Evolutionary conservation across 805 yeast species (phyloP).

Genomic region (Kodamaea laetipori): DNA sequence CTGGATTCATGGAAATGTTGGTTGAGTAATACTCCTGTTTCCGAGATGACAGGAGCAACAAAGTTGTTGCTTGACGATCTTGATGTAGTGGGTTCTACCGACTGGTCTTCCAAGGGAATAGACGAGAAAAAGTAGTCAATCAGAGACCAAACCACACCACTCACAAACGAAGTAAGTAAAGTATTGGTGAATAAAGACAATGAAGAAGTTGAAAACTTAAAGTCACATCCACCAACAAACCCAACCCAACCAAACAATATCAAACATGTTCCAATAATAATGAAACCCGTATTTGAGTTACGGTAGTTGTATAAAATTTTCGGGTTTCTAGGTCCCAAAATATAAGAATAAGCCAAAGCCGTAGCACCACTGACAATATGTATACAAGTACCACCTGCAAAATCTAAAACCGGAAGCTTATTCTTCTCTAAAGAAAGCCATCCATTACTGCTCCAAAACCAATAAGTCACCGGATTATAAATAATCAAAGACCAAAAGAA

Average conservation of each 20-base stretch:
- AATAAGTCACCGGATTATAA: conserved; percentile 46
- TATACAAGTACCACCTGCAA: conserved; percentile 49
- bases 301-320: conserved; percentile 39
- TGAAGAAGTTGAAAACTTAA: conserved; percentile 35
- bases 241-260: conserved; percentile 44
- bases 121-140: conserved; percentile 44
- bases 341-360: conserved; percentile 44
- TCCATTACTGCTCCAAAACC: conserved; percentile 48
- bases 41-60: conserved; percentile 13
- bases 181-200: conserved; percentile 36
- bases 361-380: conserved; percentile 50
- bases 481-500: conserved; percentile 43
- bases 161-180: conserved; percentile 34
- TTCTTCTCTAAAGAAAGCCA: conserved; percentile 41
- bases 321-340: conserved; percentile 45
- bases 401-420: conserved; percentile 42
- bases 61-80: neutral
- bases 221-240: conserved; percentile 46
- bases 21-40: conserved; percentile 21
- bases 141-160: conserved; percentile 39
- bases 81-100: neutral
- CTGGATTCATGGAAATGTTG: conserved; percentile 22
- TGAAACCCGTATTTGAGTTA: conserved; percentile 35
- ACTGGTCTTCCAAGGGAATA: conserved; percentile 37
- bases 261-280: conserved; percentile 37